phyloP scores from a whole-genome alignment of 495 filamentous ascomycete genomes.

The Talaromyces thailandensis region DNA sequence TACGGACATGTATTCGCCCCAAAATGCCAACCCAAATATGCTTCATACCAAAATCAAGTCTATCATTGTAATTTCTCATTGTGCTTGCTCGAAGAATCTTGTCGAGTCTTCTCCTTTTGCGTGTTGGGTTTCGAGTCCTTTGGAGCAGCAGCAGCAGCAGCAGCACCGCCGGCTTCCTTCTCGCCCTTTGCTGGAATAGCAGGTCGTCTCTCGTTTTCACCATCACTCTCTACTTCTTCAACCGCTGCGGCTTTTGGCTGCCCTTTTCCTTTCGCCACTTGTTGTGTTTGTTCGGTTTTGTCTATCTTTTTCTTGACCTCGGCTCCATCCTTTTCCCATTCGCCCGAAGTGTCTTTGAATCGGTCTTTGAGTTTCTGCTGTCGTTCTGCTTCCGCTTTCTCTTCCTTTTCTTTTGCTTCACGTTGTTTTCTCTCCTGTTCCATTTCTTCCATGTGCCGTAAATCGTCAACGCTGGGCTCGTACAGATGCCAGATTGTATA shows the following conservation, averaged over 20 bases:
- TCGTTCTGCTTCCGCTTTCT: constrained; percentile 38
- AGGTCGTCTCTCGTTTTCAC: neutral
- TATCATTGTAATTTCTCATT: neutral
- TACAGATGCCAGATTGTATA: constrained; percentile 99
- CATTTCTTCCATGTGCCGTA: constrained; percentile 98
- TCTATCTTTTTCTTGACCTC: constrained; percentile 44
- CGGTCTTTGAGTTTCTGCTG: constrained; percentile 60
- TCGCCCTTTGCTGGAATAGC: constrained; percentile 6
- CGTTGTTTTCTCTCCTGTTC: constrained; percentile 65
- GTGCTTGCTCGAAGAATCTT: neutral
- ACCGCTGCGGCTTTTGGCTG: neutral
- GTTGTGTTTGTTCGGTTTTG: constrained; percentile 3
- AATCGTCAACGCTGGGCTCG: constrained; percentile 94
- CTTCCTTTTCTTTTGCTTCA: constrained; percentile 66
- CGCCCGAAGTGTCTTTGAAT: constrained; percentile 56
- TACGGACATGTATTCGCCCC: neutral
- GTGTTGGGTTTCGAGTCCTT: neutral
- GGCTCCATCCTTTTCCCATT: constrained; percentile 80
- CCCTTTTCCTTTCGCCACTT: constrained; percentile 1
- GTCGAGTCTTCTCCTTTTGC: neutral
- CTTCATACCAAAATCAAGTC: neutral
- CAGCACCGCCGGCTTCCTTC: constrained; percentile 3
- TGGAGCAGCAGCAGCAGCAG: neutral
- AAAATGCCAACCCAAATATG: neutral
- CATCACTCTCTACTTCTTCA: neutral